These are phyloP conservation scores for Immersiporthe knoxdaviesiana DNA, from an alignment of 2,329 filamentous ascomycete species.

Conservation along the genomic window DNA sequence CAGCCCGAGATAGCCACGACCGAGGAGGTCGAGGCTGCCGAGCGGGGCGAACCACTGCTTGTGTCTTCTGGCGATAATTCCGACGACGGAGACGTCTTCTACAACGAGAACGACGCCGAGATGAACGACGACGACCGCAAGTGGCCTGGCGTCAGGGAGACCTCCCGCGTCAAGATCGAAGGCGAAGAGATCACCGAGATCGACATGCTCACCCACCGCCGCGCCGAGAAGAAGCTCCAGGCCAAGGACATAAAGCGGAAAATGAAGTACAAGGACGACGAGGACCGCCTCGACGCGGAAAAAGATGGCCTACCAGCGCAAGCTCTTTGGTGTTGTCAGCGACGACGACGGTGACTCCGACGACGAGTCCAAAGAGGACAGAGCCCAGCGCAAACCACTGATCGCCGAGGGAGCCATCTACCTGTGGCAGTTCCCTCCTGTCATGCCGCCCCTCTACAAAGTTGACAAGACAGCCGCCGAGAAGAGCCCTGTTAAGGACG, in stretches of 20 bases:
- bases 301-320: conserved; percentile 39
- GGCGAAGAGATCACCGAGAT: conserved; percentile 47
- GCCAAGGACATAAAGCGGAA: conserved; percentile 32
- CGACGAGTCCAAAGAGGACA: conserved; percentile 19
- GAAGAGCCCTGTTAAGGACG: conserved; percentile 44
- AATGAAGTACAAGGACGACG: conserved; percentile 34
- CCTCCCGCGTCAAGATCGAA: conserved; percentile 45
- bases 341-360: conserved; percentile 29
- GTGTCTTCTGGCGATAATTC: conserved; percentile 38
- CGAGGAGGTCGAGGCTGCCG: conserved; percentile 60
- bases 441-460: conserved; percentile 58
- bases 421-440: conserved; percentile 67
- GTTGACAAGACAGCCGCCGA: conserved; percentile 25
- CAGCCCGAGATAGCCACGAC: conserved; percentile 59
- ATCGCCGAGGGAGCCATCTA: conserved; percentile 59
- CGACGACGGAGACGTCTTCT: conserved; percentile 38
- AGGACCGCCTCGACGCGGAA: conserved; percentile 39
- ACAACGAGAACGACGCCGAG: conserved; percentile 28
- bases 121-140: conserved; percentile 43
- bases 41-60: conserved; percentile 51
- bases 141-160: conserved; percentile 47
- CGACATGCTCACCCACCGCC: conserved; percentile 43
- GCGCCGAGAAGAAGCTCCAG: conserved; percentile 16
- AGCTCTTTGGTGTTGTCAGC: conserved; percentile 34
- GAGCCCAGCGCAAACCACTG: conserved; percentile 30